Evolutionary conservation across 2,329 filamentous ascomycete genomes (phyloP).

Genomic region (Onygenales sp.): DNA sequence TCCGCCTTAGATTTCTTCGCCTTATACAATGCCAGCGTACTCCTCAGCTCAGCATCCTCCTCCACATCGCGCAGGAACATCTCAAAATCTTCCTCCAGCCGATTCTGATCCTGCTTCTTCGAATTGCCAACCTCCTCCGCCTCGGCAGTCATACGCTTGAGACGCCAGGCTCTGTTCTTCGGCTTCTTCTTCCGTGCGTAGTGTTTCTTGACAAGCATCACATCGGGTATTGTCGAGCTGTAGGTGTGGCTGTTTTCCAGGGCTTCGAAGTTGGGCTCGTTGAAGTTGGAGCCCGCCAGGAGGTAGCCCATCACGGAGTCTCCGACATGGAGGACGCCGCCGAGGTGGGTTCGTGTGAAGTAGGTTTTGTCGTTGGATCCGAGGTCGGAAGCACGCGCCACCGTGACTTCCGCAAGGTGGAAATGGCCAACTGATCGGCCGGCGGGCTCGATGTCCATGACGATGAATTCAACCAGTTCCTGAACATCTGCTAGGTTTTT

Average conservation of each 20-base stretch:
- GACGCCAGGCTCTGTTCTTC: slow-evolving; percentile 78
- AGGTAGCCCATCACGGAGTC: slow-evolving; percentile 95
- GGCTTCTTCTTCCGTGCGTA: slow-evolving; percentile 80
- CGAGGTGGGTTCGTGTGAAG: slow-evolving; percentile 83
- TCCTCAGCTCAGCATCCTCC: slow-evolving; percentile 80
- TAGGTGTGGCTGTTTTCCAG: slow-evolving; percentile 71
- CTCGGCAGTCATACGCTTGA: slow-evolving; percentile 87
- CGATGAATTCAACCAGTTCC: slow-evolving; percentile 81
- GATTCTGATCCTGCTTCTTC: slow-evolving; percentile 56
- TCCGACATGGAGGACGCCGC: slow-evolving; percentile 72
- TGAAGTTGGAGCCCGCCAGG: slow-evolving; percentile 81
- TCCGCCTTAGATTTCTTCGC: slow-evolving; percentile 44
- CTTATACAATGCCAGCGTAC: slow-evolving; percentile 81
- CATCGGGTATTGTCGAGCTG: slow-evolving; percentile 73
- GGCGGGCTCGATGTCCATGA: slow-evolving; percentile 85
- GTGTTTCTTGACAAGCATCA: slow-evolving; percentile 93
- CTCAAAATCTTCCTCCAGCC: slow-evolving; percentile 91
- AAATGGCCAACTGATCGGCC: slow-evolving; percentile 70
- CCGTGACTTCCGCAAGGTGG: slow-evolving; percentile 75
- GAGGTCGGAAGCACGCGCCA: slow-evolving; percentile 78
- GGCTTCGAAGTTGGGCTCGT: slow-evolving; percentile 75
- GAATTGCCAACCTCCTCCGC: slow-evolving; percentile 54
- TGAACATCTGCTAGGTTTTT: slow-evolving; percentile 70
- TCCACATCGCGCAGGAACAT: slow-evolving; percentile 95
- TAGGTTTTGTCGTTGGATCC: slow-evolving; percentile 80